Evolutionary conservation across 371 early-diverging fungal genomes (phyloP).

Genomic region (Apophysomyces trapeziformis): DNA sequence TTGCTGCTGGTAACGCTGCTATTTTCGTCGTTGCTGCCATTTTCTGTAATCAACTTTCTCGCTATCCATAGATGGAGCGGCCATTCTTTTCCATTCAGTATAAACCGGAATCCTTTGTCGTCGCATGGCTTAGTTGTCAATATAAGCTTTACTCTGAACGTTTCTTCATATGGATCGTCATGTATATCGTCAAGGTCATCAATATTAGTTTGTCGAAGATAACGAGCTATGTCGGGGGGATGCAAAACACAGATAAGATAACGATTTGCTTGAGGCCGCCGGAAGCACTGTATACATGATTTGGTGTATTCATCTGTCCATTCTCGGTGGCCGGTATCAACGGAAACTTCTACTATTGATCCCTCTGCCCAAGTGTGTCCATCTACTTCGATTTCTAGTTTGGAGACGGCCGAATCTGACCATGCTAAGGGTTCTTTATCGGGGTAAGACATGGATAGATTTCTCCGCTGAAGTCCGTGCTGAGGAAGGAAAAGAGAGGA

Average conservation of each 20-base stretch:
- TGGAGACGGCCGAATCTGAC: not conserved
- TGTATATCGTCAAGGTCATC: not conserved
- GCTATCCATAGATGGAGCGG: slow-evolving; percentile 28
- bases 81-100: slow-evolving; percentile 42
- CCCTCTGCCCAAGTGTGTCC: slow-evolving; percentile 15
- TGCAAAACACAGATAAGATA: slow-evolving; percentile 33
- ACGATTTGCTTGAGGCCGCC: slow-evolving; percentile 12
- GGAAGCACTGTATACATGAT: slow-evolving; percentile 36
- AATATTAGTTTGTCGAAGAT: slow-evolving; percentile 21
- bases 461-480: slow-evolving; percentile 14
- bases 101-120: slow-evolving; percentile 14
- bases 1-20: not conserved
- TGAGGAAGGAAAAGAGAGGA: slow-evolving; percentile 27
- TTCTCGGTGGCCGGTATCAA: slow-evolving; percentile 2
- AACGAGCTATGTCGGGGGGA: slow-evolving; percentile 27
- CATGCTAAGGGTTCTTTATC: slow-evolving; percentile 13
- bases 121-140: not conserved
- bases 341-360: slow-evolving; percentile 15
- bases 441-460: slow-evolving; percentile 19
- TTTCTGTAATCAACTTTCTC: not conserved
- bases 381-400: slow-evolving; percentile 19
- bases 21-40: not conserved
- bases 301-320: slow-evolving; percentile 39
- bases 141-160: slow-evolving; percentile 11
- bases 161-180: not conserved